Conservation (phyloP, 106 monocot species). For the Platanthera zijinensis region DNA sequence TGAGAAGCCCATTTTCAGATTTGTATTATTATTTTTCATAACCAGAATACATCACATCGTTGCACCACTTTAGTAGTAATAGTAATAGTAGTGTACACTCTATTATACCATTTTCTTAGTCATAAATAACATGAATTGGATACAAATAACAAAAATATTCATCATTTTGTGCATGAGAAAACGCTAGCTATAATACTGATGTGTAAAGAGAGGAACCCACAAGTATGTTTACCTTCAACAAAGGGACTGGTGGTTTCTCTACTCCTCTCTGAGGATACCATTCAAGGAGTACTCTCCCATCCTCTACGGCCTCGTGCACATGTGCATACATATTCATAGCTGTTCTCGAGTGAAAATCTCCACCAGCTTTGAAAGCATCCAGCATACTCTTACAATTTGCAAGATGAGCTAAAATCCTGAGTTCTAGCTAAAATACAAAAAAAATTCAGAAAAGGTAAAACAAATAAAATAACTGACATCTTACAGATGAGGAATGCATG, state of each 20-base stretch:
- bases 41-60: too few species aligned
- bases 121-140: not conserved
- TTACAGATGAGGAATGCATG: not conserved
- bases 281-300: conserved; percentile 74
- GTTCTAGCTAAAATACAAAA: conserved; percentile 60
- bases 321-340: conserved; percentile 98
- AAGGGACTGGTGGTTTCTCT: conserved; percentile 91
- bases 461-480: not conserved
- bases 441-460: not conserved
- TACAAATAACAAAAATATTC: not conserved
- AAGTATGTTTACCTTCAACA: conserved; percentile 60
- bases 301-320: conserved; percentile 67
- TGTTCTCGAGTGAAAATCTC: conserved; percentile 99
- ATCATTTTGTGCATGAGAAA: not conserved
- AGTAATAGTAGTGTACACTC: too few species aligned
- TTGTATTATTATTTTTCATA: too few species aligned
- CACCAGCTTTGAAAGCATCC: conserved; percentile 88
- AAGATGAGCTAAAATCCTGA: conserved; percentile 94
- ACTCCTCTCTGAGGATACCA: conserved; percentile 86
- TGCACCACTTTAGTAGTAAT: too few species aligned
- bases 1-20: too few species aligned
- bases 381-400: conserved; percentile 89
- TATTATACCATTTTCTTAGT: too few species aligned
- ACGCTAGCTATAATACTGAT: not conserved
- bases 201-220: not conserved